Percentiles rank a stretch among this genome's conserved stretches.
These are phyloP conservation scores for Leccinum colubrinum DNA, from an alignment of 1,284 basidiomycete genomes.

Conservation along the genomic window DNA sequence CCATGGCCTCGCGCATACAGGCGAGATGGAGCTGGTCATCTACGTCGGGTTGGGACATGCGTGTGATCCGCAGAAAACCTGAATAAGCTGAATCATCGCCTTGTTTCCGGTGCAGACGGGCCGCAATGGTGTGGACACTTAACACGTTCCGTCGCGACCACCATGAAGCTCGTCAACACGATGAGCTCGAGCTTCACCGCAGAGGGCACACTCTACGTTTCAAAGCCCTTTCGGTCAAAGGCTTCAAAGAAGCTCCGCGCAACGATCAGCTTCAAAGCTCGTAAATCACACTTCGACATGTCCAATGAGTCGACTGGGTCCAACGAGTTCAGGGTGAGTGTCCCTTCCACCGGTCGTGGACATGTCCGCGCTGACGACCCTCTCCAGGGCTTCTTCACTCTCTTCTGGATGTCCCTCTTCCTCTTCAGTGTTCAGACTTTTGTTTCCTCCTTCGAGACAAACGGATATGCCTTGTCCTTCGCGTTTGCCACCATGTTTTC, in stretches of 20 bases:
- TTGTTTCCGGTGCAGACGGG: constrained; percentile 12
- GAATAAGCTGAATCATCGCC: background rate
- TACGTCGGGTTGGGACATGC: constrained; percentile 1
- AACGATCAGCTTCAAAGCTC: constrained; percentile 80
- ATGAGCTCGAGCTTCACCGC: constrained; percentile 48
- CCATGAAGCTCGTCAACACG: constrained; percentile 19
- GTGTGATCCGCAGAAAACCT: constrained; percentile 1
- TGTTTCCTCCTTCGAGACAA: constrained; percentile 71
- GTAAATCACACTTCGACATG: constrained; percentile 83
- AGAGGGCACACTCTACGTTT: constrained; percentile 70
- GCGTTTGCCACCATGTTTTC: constrained; percentile 89
- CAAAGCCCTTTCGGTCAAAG: constrained; percentile 68
- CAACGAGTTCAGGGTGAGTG: constrained; percentile 84
- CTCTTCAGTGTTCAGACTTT: constrained; percentile 79
- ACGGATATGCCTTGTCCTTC: constrained; percentile 78
- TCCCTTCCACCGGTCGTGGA: background rate
- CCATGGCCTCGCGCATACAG: constrained; percentile 58
- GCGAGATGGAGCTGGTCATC: constrained; percentile 25
- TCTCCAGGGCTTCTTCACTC: constrained; percentile 81
- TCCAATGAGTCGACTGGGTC: constrained; percentile 67
- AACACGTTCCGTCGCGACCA: constrained; percentile 2
- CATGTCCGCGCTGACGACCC: constrained; percentile 5
- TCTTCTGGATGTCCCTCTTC: constrained; percentile 90
- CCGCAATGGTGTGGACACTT: constrained; percentile 2
- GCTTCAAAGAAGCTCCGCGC: constrained; percentile 69